Percentiles rank a stretch among this genome's conserved stretches.
Conservation (phyloP, 768 basidiomycete genomes). For the Mycena kentingensis region DNA sequence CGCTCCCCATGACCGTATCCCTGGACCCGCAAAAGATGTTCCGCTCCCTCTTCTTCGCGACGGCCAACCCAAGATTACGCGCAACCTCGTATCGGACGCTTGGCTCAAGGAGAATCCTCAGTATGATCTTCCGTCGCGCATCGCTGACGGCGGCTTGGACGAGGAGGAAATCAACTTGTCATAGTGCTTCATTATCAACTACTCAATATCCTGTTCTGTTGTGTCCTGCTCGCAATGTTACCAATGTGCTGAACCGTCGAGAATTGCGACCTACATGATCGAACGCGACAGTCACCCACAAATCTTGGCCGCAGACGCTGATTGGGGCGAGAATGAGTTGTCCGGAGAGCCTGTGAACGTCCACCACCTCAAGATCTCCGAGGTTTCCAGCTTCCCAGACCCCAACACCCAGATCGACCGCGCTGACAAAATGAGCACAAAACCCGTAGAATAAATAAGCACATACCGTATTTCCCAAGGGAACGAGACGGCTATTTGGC, state of each 20-base stretch:
- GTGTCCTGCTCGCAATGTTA: neutral
- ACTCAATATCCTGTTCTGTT: neutral
- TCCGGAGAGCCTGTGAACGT: slow-evolving; percentile 10
- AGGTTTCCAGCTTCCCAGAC: slow-evolving; percentile 12
- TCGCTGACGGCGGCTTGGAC: neutral
- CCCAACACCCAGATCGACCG: slow-evolving; percentile 17
- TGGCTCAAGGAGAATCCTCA: neutral
- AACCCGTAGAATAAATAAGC: neutral
- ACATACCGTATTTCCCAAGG: slow-evolving; percentile 19
- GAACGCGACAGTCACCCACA: slow-evolving; percentile 23
- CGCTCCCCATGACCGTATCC: neutral
- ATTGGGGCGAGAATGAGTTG: slow-evolving; percentile 19
- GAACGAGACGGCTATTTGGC: neutral
- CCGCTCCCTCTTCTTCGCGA: neutral
- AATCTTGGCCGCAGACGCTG: neutral
- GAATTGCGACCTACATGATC: slow-evolving; percentile 18
- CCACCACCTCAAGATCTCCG: slow-evolving; percentile 1
- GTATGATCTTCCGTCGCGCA: neutral
- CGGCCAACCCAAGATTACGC: neutral
- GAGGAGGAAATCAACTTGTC: neutral
- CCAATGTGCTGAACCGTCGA: neutral
- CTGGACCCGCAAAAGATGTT: neutral
- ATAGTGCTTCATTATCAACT: neutral
- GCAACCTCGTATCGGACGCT: neutral
- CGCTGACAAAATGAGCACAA: neutral